Conservation (phyloP, 805 yeast species). For the Grigorovia transvaalensis region DNA sequence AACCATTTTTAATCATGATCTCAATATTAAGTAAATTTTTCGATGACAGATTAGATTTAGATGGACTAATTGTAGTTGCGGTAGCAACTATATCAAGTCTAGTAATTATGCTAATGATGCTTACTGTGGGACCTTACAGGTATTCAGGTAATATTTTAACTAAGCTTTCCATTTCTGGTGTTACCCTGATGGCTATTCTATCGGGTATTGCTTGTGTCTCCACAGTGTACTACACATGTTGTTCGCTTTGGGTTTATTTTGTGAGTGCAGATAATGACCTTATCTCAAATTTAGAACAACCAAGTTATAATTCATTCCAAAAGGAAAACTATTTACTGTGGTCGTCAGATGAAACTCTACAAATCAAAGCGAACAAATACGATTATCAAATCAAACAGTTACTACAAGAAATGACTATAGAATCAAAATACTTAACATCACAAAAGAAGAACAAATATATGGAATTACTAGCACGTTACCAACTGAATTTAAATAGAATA, state of each 20-base stretch:
- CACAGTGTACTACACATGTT: slow-evolving; percentile 19
- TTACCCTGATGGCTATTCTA: slow-evolving; percentile 24
- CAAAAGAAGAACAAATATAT: slow-evolving; percentile 11
- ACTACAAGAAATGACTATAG: slow-evolving; percentile 9
- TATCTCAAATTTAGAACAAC: not conserved
- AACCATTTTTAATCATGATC: slow-evolving; percentile 23
- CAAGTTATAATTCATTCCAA: slow-evolving; percentile 5
- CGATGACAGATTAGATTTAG: slow-evolving; percentile 17
- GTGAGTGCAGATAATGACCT: slow-evolving; percentile 2
- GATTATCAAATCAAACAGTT: slow-evolving; percentile 14
- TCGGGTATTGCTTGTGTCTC: slow-evolving; percentile 29
- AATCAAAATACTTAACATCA: slow-evolving; percentile 5
- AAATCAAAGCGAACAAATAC: slow-evolving; percentile 12
- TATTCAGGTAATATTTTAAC: slow-evolving; percentile 23
- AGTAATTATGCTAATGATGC: slow-evolving; percentile 9
- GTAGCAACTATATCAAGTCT: slow-evolving; percentile 7
- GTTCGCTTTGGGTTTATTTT: slow-evolving; percentile 9
- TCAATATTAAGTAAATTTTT: slow-evolving; percentile 24
- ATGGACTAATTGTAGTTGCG: slow-evolving; percentile 15
- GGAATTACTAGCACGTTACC: slow-evolving; percentile 21
- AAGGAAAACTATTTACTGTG: slow-evolving; percentile 15
- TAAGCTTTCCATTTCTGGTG: slow-evolving; percentile 25
- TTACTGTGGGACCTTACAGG: slow-evolving; percentile 23
- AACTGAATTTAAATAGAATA: slow-evolving; percentile 18
- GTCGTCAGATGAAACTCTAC: slow-evolving; percentile 15